Base-by-base conservation (phyloP, 2,329 filamentous ascomycete genomes). In the Volutella citrinella region DNA sequence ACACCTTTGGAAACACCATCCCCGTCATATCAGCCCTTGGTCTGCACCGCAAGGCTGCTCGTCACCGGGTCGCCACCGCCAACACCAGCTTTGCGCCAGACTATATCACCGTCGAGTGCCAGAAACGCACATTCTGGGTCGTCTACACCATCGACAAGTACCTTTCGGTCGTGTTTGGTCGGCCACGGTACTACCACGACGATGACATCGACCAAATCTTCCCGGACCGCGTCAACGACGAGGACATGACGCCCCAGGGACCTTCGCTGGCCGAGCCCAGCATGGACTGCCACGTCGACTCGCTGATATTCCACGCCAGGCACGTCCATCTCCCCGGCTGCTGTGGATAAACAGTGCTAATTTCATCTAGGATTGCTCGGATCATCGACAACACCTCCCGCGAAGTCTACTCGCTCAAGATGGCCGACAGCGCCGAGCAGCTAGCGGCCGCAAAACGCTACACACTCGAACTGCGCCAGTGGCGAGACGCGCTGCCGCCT, bases 121-220 rank as follows among this genome's bases (percentile, higher is more conserved):
- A 72, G 3, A 74, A 72, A 42, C 63, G 77, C 14, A 67, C 72
- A 0, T 80, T 82, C 33, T 82, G 78, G 78, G 70, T 70, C 9
- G 70, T 71, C 1, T 82, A 82, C 49, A 74, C 69, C 4, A 59
- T 81, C 7, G 78, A 82, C 49, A 76, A 76, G 34, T 82, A 81
- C 42, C 61, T 82, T 5, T 72, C 75, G 18, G 74, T 79, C n/a
- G 75, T 79, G 29, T 69, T 81, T 19, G 78, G 78, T 1, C 63
- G 78, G 10, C 78, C 78, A 2, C 59, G 74, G 10, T 65, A 77
- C 10, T 73, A 80, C 25, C 76, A 78, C 38, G 76, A 81, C 33
- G 75, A 80, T 30, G 76, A 82, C 36, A 76, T 80, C 23, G 76
- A 81, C 39, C 77, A 81, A 45, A 67, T 73, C 11, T 64, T 74